A percentile compares a stretch with the other conserved stretches of the same genome.
Conservation (phyloP, 345 rosid genomes). For the Populus simonii region DNA sequence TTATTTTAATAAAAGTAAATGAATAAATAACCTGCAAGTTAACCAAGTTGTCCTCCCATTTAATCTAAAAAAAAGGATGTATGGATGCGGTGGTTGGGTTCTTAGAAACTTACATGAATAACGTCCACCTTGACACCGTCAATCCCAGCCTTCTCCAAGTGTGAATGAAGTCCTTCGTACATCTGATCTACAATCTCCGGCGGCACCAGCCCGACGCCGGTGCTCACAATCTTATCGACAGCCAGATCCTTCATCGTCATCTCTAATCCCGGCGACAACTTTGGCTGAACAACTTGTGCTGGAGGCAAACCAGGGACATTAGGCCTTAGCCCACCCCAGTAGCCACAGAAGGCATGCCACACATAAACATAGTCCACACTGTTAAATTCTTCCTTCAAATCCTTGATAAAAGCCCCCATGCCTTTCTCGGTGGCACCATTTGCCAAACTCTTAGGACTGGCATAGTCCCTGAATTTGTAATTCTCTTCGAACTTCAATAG, state of each 20-base stretch:
- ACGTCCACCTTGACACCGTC: constrained; percentile 99
- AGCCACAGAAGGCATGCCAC: constrained; percentile 96
- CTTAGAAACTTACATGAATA: constrained; percentile 73
- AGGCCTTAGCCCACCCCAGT: constrained; percentile 95
- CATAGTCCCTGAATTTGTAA: constrained; percentile 74
- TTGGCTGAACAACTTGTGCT: constrained; percentile 40
- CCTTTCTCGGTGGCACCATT: constrained; percentile 38
- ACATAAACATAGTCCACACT: constrained; percentile 80
- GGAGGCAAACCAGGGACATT: constrained; percentile 61
- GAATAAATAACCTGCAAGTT: too few species aligned
- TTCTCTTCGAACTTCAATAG: constrained; percentile 76
- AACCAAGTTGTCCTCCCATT: too few species aligned
- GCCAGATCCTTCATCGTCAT: constrained; percentile 86
- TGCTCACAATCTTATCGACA: constrained; percentile 77
- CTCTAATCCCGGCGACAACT: constrained; percentile 70
- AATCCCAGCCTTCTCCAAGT: constrained; percentile 59
- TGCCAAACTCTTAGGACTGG: constrained; percentile 31
- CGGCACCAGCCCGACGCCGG: constrained; percentile 65
- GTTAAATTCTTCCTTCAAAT: constrained; percentile 68
- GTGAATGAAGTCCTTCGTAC: constrained; percentile 84
- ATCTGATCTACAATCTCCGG: constrained; percentile 67
- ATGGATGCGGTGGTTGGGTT: neutral
- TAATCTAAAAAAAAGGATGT: too few species aligned
- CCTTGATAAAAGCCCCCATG: constrained; percentile 75
- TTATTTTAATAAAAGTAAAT: too few species aligned